These are phyloP conservation scores for Primulina huaijiensis DNA, from an alignment of 257 asterid genomes.

Conservation along the genomic window DNA sequence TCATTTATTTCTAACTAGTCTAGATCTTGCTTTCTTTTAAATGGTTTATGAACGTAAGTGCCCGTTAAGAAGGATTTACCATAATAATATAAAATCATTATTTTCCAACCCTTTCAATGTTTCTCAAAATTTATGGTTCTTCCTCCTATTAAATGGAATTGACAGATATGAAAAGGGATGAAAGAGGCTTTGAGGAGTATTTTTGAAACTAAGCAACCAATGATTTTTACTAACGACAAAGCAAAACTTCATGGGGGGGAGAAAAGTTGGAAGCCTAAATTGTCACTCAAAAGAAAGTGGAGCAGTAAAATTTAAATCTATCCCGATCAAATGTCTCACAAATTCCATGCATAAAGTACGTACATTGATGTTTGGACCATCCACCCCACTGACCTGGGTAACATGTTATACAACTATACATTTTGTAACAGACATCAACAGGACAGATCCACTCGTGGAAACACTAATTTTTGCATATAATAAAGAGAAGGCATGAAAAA, in stretches of 20 bases:
- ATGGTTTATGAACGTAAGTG: too few species aligned
- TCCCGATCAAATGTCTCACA: constrained; percentile 6
- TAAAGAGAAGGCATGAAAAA: background rate
- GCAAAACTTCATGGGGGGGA: background rate
- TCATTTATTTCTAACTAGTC: background rate
- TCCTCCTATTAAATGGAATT: too few species aligned
- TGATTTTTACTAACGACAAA: background rate
- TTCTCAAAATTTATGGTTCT: background rate
- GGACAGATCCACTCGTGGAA: constrained; percentile 3
- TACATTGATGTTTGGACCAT: background rate
- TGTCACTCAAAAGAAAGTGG: background rate
- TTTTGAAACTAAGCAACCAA: background rate
- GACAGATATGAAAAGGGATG: background rate
- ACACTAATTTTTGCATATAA: background rate
- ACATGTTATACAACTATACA: background rate
- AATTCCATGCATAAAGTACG: background rate
- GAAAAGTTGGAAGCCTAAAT: too few species aligned
- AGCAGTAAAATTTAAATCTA: background rate
- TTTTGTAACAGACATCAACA: constrained; percentile 2
- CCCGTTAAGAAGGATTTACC: background rate
- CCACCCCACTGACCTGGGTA: background rate
- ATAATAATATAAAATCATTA: background rate
- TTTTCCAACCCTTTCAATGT: background rate
- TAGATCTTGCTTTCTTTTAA: background rate
- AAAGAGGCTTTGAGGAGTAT: background rate